These are phyloP conservation scores for Golubevia pallescens DNA, from an alignment of 1,284 basidiomycete genomes.

Conservation along the genomic window DNA sequence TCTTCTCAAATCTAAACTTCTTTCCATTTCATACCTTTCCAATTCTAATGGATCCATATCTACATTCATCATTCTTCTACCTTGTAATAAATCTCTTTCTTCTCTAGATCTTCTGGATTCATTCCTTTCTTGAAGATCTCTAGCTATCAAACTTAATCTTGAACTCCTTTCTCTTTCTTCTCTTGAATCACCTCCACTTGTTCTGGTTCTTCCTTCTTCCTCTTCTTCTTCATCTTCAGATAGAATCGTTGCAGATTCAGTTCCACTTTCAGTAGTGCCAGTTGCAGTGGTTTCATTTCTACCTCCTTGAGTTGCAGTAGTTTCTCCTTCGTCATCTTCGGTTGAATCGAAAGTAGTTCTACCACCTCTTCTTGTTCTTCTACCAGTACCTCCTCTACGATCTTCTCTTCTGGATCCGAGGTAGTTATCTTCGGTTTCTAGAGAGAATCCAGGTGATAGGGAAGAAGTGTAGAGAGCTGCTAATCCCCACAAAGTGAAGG, in stretches of 20 bases:
- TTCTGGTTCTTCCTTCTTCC: constrained; percentile 9
- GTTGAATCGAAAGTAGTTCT: neutral
- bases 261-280: constrained; percentile 11
- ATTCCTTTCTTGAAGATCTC: constrained; percentile 27
- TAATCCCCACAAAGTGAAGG: constrained; percentile 46
- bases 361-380: constrained; percentile 4
- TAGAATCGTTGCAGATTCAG: no score
- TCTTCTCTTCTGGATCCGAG: constrained; percentile 13
- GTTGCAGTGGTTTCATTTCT: constrained; percentile 28
- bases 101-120: constrained; percentile 27
- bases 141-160: constrained; percentile 26
- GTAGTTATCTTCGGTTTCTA: constrained; percentile 1
- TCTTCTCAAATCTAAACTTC: constrained; percentile 7
- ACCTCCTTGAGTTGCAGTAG: constrained; percentile 6
- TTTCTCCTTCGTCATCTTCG: neutral
- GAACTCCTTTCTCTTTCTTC: constrained; percentile 19
- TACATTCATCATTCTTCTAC: constrained; percentile 32
- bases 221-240: constrained; percentile 10
- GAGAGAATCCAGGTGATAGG: constrained; percentile 6
- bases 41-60: constrained; percentile 9
- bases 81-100: constrained; percentile 31
- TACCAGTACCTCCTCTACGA: constrained; percentile 20
- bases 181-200: constrained; percentile 4
- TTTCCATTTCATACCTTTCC: neutral
- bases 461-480: constrained; percentile 43